Conservation (phyloP, 2,329 filamentous ascomycete genomes). For the Trichoderma cornu-damae region DNA sequence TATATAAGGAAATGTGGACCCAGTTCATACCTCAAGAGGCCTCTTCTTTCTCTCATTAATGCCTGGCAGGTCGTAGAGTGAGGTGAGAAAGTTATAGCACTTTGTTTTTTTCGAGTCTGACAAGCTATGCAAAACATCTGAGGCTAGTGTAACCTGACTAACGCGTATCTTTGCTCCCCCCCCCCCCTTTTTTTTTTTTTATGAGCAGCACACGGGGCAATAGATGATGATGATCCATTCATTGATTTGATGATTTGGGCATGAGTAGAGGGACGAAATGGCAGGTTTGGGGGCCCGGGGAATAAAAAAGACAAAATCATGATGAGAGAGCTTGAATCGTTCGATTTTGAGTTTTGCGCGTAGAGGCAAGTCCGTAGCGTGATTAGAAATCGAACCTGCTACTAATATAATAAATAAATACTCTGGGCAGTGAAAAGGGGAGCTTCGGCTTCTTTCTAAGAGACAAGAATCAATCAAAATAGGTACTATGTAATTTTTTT, state of each 20-base stretch:
- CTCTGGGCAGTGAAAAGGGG: no score
- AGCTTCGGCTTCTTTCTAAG: no score
- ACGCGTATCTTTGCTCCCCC: background rate
- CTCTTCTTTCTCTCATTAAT: background rate
- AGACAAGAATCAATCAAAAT: no score
- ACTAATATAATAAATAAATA: no score
- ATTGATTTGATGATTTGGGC: no score
- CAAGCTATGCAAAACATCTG: background rate
- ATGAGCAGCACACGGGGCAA: background rate
- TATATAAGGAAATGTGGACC: constrained; percentile 6
- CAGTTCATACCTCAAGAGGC: background rate
- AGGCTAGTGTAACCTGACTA: background rate
- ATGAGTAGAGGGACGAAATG: no score
- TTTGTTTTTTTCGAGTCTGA: background rate
- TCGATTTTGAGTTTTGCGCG: constrained; percentile 5
- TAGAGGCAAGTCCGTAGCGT: no score
- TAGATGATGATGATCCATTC: background rate
- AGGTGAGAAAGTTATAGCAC: background rate
- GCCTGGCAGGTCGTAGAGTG: background rate
- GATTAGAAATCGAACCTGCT: no score
- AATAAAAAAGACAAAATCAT: background rate
- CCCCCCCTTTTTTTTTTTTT: background rate
- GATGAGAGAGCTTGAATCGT: background rate
- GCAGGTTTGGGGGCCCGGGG: no score
- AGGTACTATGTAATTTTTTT: no score